These are phyloP conservation scores for Cytospora piceicola DNA, from an alignment of 2,329 filamentous ascomycete species.

Conservation along the genomic window DNA sequence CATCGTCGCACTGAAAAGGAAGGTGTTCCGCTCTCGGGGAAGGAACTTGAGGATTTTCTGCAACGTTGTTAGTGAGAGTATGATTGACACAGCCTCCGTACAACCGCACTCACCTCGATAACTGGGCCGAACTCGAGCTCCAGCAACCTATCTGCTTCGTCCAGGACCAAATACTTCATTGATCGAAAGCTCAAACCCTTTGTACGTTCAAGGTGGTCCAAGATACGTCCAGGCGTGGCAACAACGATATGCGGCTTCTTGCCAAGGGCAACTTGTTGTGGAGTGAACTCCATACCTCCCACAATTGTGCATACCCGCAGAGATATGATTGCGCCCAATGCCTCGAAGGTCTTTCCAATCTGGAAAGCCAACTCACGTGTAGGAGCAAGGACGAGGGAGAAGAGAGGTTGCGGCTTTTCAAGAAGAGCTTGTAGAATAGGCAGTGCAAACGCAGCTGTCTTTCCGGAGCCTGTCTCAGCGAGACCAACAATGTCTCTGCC, in stretches of 20 bases:
- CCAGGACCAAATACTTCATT: slow-evolving; percentile 90
- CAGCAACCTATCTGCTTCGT: slow-evolving; percentile 88
- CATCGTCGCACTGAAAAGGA: slow-evolving; percentile 93
- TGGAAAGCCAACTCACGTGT: slow-evolving; percentile 93
- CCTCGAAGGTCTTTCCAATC: slow-evolving; percentile 86
- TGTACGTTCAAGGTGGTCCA: slow-evolving; percentile 95
- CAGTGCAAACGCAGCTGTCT: slow-evolving; percentile 92
- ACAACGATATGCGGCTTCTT: slow-evolving; percentile 96
- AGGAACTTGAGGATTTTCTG: slow-evolving; percentile 90
- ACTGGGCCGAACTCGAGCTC: slow-evolving; percentile 88
- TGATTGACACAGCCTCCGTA: not conserved
- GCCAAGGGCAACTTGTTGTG: slow-evolving; percentile 86
- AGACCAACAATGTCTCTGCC: slow-evolving; percentile 87
- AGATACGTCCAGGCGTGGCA: slow-evolving; percentile 83
- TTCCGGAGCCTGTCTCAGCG: slow-evolving; percentile 93
- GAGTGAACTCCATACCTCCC: slow-evolving; percentile 94
- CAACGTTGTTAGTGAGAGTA: not conserved
- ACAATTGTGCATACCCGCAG: slow-evolving; percentile 85
- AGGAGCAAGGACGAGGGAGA: slow-evolving; percentile 87
- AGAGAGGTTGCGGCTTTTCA: slow-evolving; percentile 82
- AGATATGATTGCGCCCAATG: slow-evolving; percentile 83
- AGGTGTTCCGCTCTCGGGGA: slow-evolving; percentile 77
- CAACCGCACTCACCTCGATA: slow-evolving; percentile 76
- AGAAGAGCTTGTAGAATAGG: slow-evolving; percentile 91
- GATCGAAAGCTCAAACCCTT: slow-evolving; percentile 87